Evolutionary conservation across 2,329 filamentous ascomycete species (phyloP).

Genomic region (Colletotrichum sp.): DNA sequence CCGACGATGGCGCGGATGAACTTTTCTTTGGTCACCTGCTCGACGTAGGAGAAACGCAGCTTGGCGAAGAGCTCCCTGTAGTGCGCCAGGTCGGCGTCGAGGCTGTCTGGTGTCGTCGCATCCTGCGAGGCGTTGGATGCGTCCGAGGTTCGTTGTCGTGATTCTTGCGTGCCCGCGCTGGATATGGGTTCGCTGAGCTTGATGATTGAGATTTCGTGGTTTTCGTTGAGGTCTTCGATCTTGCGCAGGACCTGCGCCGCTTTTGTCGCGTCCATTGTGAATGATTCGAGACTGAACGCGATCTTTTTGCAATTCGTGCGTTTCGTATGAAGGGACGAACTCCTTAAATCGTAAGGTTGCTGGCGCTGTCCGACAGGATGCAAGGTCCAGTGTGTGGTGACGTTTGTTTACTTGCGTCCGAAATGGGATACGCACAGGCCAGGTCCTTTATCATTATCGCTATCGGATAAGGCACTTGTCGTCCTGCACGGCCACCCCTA

Average conservation of each 20-base stretch:
- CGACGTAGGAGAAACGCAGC: slow-evolving; percentile 94
- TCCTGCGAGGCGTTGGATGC: slow-evolving; percentile 69
- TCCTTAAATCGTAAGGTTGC: not conserved
- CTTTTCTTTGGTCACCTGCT: slow-evolving; percentile 98
- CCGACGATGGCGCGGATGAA: slow-evolving; percentile 93
- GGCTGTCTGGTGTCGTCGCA: slow-evolving; percentile 73
- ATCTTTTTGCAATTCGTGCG: not conserved
- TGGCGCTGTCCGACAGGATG: not conserved
- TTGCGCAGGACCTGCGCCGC: slow-evolving; percentile 48
- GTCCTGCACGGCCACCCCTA: not conserved
- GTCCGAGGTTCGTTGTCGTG: slow-evolving; percentile 69
- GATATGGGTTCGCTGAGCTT: slow-evolving; percentile 78
- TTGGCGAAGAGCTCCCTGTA: slow-evolving; percentile 97
- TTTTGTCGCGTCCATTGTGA: slow-evolving; percentile 34
- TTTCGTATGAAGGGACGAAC: not conserved
- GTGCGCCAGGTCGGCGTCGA: slow-evolving; percentile 84
- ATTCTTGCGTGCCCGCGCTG: slow-evolving; percentile 46
- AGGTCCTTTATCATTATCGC: not conserved
- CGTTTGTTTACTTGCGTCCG: slow-evolving; percentile 45
- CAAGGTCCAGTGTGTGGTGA: not conserved
- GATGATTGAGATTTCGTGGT: slow-evolving; percentile 74
- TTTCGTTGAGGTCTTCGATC: slow-evolving; percentile 58
- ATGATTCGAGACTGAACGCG: no score
- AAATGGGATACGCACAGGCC: slow-evolving; percentile 25
- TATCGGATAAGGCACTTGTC: not conserved